Conservation (phyloP, 306 rosid genomes). For the Vigna angularis region DNA sequence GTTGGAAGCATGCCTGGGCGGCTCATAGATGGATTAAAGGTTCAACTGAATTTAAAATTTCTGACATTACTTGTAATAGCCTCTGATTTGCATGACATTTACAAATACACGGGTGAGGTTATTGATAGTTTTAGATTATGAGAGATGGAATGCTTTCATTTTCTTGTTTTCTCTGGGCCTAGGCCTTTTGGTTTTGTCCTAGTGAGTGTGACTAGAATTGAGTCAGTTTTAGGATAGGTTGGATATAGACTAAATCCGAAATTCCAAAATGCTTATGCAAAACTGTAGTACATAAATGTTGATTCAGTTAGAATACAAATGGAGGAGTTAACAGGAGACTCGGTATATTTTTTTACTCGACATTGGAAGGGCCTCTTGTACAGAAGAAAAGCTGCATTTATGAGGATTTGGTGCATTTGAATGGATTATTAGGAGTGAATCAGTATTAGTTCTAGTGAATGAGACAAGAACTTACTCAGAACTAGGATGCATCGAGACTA, state of each 20-base stretch:
- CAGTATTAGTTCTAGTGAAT: too few relatives aligned
- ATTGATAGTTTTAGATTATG: slow-evolving; percentile 19
- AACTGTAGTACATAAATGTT: slow-evolving; percentile 10
- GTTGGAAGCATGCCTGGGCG: slow-evolving; percentile 99
- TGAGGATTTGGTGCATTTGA: too few relatives aligned
- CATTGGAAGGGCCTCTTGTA: neutral
- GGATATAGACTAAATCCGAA: slow-evolving; percentile 27
- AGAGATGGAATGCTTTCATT: slow-evolving; percentile 24
- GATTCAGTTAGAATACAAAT: slow-evolving; percentile 23
- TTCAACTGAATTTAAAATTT: slow-evolving; percentile 41
- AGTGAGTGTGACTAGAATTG: slow-evolving; percentile 32
- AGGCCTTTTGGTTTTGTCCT: slow-evolving; percentile 12
- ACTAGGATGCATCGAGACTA: too few relatives aligned
- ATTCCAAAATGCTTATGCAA: slow-evolving; percentile 22
- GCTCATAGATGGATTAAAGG: slow-evolving; percentile 98
- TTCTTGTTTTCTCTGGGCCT: slow-evolving; percentile 20
- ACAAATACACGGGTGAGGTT: slow-evolving; percentile 21
- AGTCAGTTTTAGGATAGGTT: slow-evolving; percentile 24
- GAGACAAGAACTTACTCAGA: too few relatives aligned
- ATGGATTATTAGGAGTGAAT: too few relatives aligned
- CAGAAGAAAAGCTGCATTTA: neutral
- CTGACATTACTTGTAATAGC: slow-evolving; percentile 20
- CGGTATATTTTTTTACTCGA: neutral
- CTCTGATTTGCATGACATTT: slow-evolving; percentile 35
- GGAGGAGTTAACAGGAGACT: slow-evolving; percentile 5